Conservation (phyloP, 1,284 basidiomycete genomes). For the Pterulicium gracile region DNA sequence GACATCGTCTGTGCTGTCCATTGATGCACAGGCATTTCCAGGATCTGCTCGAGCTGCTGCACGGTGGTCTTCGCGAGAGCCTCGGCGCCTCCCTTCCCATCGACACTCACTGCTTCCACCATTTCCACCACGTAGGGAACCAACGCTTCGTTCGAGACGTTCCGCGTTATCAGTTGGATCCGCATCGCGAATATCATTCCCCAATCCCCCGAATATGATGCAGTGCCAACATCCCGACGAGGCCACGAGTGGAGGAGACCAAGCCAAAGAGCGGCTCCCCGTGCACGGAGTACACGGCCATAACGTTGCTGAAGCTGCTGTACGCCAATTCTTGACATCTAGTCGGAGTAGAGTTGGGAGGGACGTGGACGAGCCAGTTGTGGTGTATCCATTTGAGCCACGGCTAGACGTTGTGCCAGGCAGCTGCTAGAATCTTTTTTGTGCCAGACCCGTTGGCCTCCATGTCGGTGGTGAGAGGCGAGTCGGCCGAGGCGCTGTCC, state of each 20-base stretch:
- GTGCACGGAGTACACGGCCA: neutral
- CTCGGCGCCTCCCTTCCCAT: neutral
- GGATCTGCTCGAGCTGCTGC: neutral
- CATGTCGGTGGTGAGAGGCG: too few species aligned
- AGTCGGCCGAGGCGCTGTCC: neutral
- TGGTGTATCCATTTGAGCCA: neutral
- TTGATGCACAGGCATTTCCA: neutral
- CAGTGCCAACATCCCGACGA: neutral
- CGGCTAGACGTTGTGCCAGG: neutral
- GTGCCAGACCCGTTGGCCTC: too few species aligned
- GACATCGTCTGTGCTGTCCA: neutral
- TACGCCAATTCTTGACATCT: neutral
- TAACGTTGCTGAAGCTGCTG: neutral
- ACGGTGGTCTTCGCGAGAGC: neutral
- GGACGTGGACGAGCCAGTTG: neutral
- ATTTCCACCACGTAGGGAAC: neutral
- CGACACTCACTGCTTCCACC: neutral
- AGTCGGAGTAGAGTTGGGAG: neutral
- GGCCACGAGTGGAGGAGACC: neutral
- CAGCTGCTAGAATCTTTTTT: too few species aligned
- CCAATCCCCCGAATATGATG: neutral
- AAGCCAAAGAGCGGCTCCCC: neutral
- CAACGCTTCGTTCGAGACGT: neutral
- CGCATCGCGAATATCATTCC: neutral
- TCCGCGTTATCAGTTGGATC: neutral